Base-by-base conservation (phyloP, 1,284 basidiomycete species). In the Ustilago esculenta region DNA sequence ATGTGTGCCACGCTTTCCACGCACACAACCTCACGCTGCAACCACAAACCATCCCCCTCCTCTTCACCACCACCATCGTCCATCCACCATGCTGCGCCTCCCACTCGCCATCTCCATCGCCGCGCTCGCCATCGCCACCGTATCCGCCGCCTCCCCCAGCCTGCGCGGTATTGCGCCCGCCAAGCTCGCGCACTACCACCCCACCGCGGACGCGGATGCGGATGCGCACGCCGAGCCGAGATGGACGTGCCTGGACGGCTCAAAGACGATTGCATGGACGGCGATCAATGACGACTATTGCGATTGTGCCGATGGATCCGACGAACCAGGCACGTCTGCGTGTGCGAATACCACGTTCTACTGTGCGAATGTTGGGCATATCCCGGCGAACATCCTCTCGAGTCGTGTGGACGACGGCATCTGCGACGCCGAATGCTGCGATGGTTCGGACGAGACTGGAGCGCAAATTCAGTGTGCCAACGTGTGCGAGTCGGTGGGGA, bases 351-450 rank as follows among this genome's bases (percentile, higher is more conserved):
- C 73, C 21, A 85, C 82, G 34, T 98, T 97, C 85, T 92, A 92
- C 83, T 99, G 95, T 82, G 84, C 83, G 77, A 98, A 98, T 81
- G 85, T 87, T 47, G 95, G 94, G 0, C 93, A 98, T 82, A 87
- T 94, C 73, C 92, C 94, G 1, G 85, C 88, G 3, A 86, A 81
- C 44, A 90, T 99, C 54, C 87, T 88, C 12, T 88, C 89, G 53
- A 90, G 91, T 21, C 86, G 92, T 61, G 94, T 99, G n/a, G 90
- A 89, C 58, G 95, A 99, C 80, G 95, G 95, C 2, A 86, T 98
- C 32, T 98, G 95, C 94, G 93, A 98, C 78, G 86, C 88, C 2
- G 89, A 94, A 79, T 99, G 96, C 81, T 98, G 95, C 81, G 95
- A 99, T 79, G 96, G 96, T n/a, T 92, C 92, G 0, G 95, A 99